A percentile compares a stretch with the other conserved stretches of the same genome.
Conservation (phyloP, 257 asterid species). For the Fraxinus anomala region DNA sequence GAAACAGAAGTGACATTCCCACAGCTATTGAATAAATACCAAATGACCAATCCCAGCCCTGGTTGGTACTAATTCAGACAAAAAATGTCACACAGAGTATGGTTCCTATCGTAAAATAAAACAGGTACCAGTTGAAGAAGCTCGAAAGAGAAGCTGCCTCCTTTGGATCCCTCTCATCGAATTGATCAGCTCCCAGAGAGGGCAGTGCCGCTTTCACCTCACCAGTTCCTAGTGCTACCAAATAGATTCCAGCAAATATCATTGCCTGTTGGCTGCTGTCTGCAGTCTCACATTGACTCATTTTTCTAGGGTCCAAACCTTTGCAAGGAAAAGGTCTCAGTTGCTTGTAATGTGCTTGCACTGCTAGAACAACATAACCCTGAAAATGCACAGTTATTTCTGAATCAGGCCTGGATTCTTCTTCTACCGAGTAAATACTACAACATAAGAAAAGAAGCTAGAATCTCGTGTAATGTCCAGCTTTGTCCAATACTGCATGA, state of each 20-base stretch:
- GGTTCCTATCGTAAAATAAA: conserved; percentile 56
- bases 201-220: conserved; percentile 75
- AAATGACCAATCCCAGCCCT: conserved; percentile 83
- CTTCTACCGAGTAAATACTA: not conserved
- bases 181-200: conserved; percentile 77
- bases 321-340: conserved; percentile 75
- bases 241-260: conserved; percentile 53
- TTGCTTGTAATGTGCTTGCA: conserved; percentile 65
- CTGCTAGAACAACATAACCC: conserved; percentile 68
- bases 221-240: conserved; percentile 66
- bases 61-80: conserved; percentile 68
- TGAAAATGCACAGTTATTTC: conserved; percentile 23
- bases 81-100: conserved; percentile 64
- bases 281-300: conserved; percentile 46
- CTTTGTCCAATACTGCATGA: no score
- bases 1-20: conserved; percentile 41
- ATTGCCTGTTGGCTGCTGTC: conserved; percentile 46
- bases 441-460: no score
- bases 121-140: conserved; percentile 71
- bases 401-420: not conserved
- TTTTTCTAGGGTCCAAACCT: conserved; percentile 32
- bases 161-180: conserved; percentile 55
- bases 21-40: conserved; percentile 58
- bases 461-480: not conserved
- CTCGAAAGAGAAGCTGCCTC: conserved; percentile 62